Base-by-base conservation (phyloP, 805 yeast species). In the Candida silvicultrix region DNA sequence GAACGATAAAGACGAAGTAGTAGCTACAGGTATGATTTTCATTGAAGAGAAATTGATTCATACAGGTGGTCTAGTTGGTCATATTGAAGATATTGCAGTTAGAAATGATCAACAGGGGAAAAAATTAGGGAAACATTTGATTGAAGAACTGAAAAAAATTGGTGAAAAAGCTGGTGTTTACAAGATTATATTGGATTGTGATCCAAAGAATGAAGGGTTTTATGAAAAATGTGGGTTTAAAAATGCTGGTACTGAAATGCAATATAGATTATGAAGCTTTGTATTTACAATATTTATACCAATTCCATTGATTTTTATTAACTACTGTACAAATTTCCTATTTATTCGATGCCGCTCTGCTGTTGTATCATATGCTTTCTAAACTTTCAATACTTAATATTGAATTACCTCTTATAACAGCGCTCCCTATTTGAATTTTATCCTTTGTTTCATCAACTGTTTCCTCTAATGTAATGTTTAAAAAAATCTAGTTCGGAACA, bases 31-130 rank as follows among this genome's bases (percentile, higher is more conserved):
- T 0, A 81, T 85, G 62, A 67, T 92, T 14, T 57, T 94, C 11
- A 70, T 94, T 8, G 99, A 92, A 63, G 75, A 74, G 42, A 92
- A 92, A 64, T 67, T 84, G 51, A 89, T 94, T 51, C 99, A 92
- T 65, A 78, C 70, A 36, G 81, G 94, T 62, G 95, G 96, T 0
- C 65, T 74, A 44, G 95, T 88, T 5, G 98, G 98, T 2, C 98
- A 92, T 67, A 85, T 92, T 51, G 99, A 92, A 60, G 99, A 92
- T 62, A 92, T 92, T 49, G 84, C 97, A 1, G 95, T 92, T 4
- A 73, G 80, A 18, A 60, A 63, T 28, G 67, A 73, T 18, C 86
- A 86, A 60, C 97, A 90, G 59, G 99, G 99, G 7, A 81, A 83
- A 60, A 79, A 79, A 54, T 68, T 92, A 41, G 99, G 99, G 0